Evolutionary conservation across 2,329 filamentous ascomycete species (phyloP).

Genomic region (Diplodia intermedia): DNA sequence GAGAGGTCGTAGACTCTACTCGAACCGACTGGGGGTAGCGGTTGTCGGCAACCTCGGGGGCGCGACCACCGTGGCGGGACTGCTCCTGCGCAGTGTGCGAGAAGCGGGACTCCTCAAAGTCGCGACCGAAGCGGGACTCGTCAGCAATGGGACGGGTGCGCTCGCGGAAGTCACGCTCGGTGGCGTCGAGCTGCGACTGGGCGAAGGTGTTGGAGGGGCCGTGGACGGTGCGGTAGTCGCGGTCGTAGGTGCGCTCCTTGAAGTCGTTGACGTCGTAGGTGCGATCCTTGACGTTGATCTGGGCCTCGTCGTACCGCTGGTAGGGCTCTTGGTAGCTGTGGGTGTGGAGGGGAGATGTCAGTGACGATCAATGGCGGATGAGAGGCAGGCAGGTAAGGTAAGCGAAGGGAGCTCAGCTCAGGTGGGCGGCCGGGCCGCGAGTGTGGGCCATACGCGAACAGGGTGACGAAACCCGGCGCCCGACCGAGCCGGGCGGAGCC

Average conservation of each 20-base stretch:
- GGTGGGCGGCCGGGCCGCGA: conserved; percentile 2
- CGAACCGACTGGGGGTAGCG: conserved; percentile 56
- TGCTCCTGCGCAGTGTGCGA: conserved; percentile 28
- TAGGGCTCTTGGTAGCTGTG: conserved; percentile 64
- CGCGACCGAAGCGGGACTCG: conserved; percentile 40
- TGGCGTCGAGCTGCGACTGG: conserved; percentile 63
- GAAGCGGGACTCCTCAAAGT: conserved; percentile 39
- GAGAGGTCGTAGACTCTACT: conserved; percentile 55
- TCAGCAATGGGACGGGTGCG: conserved; percentile 61
- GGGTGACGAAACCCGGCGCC: conserved; percentile 40
- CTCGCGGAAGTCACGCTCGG: conserved; percentile 71
- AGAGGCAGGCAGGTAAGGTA: conserved; percentile 6
- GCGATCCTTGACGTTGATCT: conserved; percentile 69
- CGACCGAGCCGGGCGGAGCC: conserved; percentile 20
- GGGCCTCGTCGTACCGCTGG: conserved; percentile 67
- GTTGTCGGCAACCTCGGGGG: conserved; percentile 48
- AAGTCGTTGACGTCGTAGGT: conserved; percentile 53
- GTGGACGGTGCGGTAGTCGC: conserved; percentile 56
- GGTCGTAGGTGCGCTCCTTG: conserved; percentile 59
- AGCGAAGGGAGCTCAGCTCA: conserved; percentile 23
- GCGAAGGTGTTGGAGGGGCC: conserved; percentile 57
- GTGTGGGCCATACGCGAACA: conserved; percentile 10
- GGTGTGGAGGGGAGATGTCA: conserved; percentile 41
- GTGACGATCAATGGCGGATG: conserved; percentile 32
- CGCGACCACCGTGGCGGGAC: conserved; percentile 47